phyloP scores from a whole-genome alignment of 495 filamentous ascomycete genomes.

The Penicillium fimorum region DNA sequence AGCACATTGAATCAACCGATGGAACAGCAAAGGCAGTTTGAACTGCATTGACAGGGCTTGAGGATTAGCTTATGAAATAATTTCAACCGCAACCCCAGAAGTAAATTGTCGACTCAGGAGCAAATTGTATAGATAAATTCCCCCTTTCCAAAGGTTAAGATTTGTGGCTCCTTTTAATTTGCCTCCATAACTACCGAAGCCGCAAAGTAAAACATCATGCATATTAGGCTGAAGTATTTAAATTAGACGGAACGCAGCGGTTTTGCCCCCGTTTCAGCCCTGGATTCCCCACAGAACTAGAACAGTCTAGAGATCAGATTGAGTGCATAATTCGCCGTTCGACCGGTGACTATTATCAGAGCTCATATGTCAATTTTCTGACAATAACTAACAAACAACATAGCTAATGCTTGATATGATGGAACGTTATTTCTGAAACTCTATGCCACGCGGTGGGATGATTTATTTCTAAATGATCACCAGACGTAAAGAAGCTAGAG shows the following conservation, averaged over 20 bases:
- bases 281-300: neutral
- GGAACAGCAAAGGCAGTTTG: neutral
- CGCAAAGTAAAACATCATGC: neutral
- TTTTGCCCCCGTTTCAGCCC: neutral
- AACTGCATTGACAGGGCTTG: neutral
- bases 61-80: neutral
- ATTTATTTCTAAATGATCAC: slow-evolving; percentile 4
- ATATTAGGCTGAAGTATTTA: neutral
- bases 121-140: neutral
- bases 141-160: neutral
- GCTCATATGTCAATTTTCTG: neutral
- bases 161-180: neutral
- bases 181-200: neutral
- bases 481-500: neutral
- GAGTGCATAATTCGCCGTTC: neutral
- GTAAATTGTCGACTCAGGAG: neutral
- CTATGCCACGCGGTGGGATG: slow-evolving; percentile 1
- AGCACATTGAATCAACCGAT: slow-evolving; percentile 27
- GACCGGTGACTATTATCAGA: neutral
- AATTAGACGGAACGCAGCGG: neutral
- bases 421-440: too few species aligned
- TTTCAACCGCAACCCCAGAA: neutral
- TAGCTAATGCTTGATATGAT: too few species aligned
- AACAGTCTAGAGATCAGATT: neutral
- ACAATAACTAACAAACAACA: too few species aligned